Evolutionary conservation across 768 basidiomycete species (phyloP), one percentile per base, ranked within the genome.

Genomic region (Austroboletus eburneus): DNA sequence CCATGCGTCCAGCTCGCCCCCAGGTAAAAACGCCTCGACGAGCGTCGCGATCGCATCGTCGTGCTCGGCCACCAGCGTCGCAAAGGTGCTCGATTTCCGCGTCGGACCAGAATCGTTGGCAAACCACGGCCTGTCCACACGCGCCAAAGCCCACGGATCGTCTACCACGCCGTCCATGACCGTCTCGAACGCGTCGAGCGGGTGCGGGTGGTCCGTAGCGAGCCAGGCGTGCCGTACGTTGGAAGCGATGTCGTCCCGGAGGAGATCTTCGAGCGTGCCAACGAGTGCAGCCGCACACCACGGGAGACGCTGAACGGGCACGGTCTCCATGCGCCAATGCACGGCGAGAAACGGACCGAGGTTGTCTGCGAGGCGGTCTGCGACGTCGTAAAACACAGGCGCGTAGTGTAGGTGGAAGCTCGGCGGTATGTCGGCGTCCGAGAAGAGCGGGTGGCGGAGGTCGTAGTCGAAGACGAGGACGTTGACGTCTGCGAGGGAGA

Each of bases 321-420:
- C 65, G 14, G 69, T 75, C 51, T 81, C 79, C 70, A 77, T 77
- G 18, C 76, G 65, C 80, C 79, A 84, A 53, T 82, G 77, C 8
- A 84, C 71, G 1, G 69, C 74, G 3, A 75, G 55, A 57, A 75
- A 81, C 0, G 74, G 69, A 1, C 54, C 54, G 1, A 68, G 45
- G 17, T 69, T 66, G 0, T 63, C 57, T 0, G 65, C 55, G 37
- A 81, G 57, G 25, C 52, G 55, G 8, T 57, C 51, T 0, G 76
- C 77, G 9, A 81, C 67, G 9, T 63, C 60, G 33, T 67, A 61
- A 43, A 81, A 72, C 2, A 36, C 54, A 0, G 63, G 55, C 4
- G 81, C 69, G 56, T 82, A 82, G 32, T 69, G 62, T 27, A 79
- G 66, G 22, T 44, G 39, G 23, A 61, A 20, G 0, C 18, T 8